phyloP scores from a whole-genome alignment of 345 rosid genomes.

The Boechera stricta region DNA sequence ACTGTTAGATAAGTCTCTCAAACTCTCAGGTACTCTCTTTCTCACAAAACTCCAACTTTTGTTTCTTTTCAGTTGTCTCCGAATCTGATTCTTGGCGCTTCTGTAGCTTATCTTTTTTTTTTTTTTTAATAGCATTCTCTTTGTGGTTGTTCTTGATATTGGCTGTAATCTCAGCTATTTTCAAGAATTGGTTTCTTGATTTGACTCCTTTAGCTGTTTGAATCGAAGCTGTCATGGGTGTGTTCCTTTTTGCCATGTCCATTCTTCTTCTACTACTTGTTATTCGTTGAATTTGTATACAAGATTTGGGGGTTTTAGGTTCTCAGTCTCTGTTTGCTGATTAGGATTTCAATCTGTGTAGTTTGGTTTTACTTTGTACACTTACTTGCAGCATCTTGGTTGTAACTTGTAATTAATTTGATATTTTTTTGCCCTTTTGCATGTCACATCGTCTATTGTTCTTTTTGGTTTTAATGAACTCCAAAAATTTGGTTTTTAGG shows the following conservation, averaged over 20 bases:
- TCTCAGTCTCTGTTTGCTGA: conserved; percentile 18
- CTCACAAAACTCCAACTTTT: conserved; percentile 8
- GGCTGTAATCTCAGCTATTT: background rate
- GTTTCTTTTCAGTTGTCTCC: background rate
- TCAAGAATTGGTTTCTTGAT: conserved; percentile 28
- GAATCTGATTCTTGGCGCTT: conserved; percentile 37
- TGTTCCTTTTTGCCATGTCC: background rate
- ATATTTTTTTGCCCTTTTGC: conserved; percentile 32
- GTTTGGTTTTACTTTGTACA: conserved; percentile 12
- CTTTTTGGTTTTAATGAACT: background rate
- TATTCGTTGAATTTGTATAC: conserved; percentile 12
- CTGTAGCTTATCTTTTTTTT: background rate
- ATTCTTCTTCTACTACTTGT: conserved; percentile 17
- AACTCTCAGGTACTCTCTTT: conserved; percentile 5
- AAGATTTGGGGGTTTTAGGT: conserved; percentile 30
- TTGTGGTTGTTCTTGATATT: conserved; percentile 16
- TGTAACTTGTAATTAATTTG: conserved; percentile 1
- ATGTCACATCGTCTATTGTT: conserved; percentile 36
- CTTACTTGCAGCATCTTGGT: conserved; percentile 15
- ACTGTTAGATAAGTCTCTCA: conserved; percentile 25
- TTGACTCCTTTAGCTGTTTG: conserved; percentile 12
- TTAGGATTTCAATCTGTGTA: conserved; percentile 10
- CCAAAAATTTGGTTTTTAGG: background rate
- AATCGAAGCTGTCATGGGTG: conserved; percentile 20
- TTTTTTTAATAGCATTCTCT: background rate